Evolutionary conservation across 1,139 yeast genomes (phyloP).

Genomic region (Pichia sp.): DNA sequence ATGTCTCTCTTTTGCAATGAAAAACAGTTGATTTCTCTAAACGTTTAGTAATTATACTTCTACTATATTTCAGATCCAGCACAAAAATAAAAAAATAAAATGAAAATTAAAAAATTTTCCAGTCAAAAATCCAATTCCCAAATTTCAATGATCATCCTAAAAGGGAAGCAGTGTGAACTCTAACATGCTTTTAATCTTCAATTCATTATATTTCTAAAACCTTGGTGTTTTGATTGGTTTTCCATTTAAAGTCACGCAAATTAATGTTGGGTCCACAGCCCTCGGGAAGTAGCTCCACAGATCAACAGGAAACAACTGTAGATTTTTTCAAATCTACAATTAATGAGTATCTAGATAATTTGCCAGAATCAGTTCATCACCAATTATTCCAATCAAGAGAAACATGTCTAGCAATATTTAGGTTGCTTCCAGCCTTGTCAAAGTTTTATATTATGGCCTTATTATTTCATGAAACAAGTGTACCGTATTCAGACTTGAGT

Average conservation of each 20-base stretch:
- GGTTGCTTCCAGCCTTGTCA: slow-evolving; percentile 83
- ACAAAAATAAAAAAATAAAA: not conserved
- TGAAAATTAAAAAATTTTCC: slow-evolving; percentile 2
- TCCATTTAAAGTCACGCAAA: not conserved
- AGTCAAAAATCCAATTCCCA: not conserved
- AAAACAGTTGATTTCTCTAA: not conserved
- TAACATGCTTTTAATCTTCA: not conserved
- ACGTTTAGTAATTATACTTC: not conserved
- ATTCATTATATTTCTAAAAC: not conserved
- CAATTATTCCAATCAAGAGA: slow-evolving; percentile 82
- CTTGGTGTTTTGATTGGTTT: not conserved
- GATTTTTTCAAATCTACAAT: slow-evolving; percentile 62
- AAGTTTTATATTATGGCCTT: slow-evolving; percentile 83
- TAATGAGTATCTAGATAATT: slow-evolving; percentile 81
- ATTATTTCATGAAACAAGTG: slow-evolving; percentile 74
- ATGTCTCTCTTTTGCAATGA: not conserved
- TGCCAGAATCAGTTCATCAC: slow-evolving; percentile 77
- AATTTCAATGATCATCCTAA: not conserved
- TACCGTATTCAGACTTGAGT: slow-evolving; percentile 61
- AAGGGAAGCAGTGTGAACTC: not conserved
- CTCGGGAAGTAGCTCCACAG: not conserved
- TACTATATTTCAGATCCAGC: not conserved
- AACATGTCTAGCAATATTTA: slow-evolving; percentile 83
- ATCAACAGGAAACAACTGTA: not conserved
- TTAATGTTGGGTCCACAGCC: slow-evolving; percentile 6